These are phyloP conservation scores for Peziza echinospora DNA, from an alignment of 495 filamentous ascomycete species.

Conservation along the genomic window DNA sequence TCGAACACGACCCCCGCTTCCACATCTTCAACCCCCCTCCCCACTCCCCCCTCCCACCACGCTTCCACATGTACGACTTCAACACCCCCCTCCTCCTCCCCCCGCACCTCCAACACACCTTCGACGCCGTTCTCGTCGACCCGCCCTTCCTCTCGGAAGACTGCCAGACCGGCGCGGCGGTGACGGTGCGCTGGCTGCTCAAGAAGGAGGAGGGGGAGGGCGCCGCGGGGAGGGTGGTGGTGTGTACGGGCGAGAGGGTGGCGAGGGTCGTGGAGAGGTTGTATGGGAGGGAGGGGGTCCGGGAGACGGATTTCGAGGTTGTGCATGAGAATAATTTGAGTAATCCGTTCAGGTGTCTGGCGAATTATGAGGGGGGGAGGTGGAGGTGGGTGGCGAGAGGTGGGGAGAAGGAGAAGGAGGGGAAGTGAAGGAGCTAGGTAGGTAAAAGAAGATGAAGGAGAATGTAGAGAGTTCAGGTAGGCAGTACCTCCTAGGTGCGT, in stretches of 20 bases:
- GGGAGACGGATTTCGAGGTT: constrained; percentile 38
- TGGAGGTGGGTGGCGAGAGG: too few relatives aligned
- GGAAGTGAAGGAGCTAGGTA: too few relatives aligned
- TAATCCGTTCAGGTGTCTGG: constrained; percentile 62
- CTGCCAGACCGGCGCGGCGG: constrained; percentile 61
- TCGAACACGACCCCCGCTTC: not conserved
- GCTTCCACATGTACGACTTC: constrained; percentile 56
- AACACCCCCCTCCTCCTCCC: constrained; percentile 37
- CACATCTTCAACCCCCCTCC: not conserved
- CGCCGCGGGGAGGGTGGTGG: constrained; percentile 25
- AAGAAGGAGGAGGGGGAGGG: constrained; percentile 15
- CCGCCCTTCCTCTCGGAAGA: constrained; percentile 60
- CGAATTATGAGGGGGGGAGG: constrained; percentile 40
- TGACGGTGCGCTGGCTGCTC: constrained; percentile 49
- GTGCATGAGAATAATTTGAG: constrained; percentile 44
- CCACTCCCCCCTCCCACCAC: not conserved
- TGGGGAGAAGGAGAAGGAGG: too few relatives aligned
- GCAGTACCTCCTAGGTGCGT: too few relatives aligned
- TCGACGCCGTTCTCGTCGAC: constrained; percentile 48
- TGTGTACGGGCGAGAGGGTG: constrained; percentile 58
- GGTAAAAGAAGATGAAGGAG: too few relatives aligned
- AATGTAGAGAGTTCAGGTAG: too few relatives aligned
- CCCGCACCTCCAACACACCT: constrained; percentile 37
- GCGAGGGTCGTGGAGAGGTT: constrained; percentile 29
- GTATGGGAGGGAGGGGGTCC: constrained; percentile 27